Evolutionary conservation across 371 early-diverging fungal species (phyloP).

Genomic region (Haplosporangium sp.): DNA sequence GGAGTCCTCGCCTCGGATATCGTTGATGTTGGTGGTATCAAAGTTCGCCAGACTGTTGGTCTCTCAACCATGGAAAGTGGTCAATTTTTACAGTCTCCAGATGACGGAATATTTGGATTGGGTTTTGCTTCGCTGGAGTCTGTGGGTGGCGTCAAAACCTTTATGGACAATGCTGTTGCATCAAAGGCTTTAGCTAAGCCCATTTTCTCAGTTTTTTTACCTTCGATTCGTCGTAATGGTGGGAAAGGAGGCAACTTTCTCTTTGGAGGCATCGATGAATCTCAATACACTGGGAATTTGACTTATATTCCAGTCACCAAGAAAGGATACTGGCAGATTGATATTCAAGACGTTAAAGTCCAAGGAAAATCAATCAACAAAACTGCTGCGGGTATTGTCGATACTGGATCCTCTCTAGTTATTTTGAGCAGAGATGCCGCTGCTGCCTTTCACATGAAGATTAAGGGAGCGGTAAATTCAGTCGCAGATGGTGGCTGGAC

Average conservation of each 20-base stretch:
- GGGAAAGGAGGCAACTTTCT: slow-evolving; percentile 62
- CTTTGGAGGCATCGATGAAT: slow-evolving; percentile 70
- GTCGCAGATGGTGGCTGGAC: not conserved
- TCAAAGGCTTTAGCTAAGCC: slow-evolving; percentile 48
- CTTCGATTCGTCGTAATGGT: slow-evolving; percentile 26
- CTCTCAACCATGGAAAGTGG: slow-evolving; percentile 53
- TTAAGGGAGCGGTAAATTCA: slow-evolving; percentile 7
- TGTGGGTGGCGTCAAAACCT: slow-evolving; percentile 57
- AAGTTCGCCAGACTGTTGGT: slow-evolving; percentile 57
- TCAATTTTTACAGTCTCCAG: slow-evolving; percentile 36
- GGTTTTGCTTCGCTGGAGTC: slow-evolving; percentile 54
- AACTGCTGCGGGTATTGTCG: slow-evolving; percentile 44
- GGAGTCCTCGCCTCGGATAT: slow-evolving; percentile 59
- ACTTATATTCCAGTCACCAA: slow-evolving; percentile 75
- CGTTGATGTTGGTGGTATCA: slow-evolving; percentile 57
- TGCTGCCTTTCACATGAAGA: slow-evolving; percentile 20
- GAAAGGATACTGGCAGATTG: slow-evolving; percentile 61
- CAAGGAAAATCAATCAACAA: slow-evolving; percentile 12
- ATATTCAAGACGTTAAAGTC: slow-evolving; percentile 15
- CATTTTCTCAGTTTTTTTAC: slow-evolving; percentile 56
- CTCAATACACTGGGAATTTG: slow-evolving; percentile 66
- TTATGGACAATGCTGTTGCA: slow-evolving; percentile 59
- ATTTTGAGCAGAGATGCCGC: slow-evolving; percentile 27
- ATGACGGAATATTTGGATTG: slow-evolving; percentile 60
- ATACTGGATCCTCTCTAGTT: slow-evolving; percentile 57